Conservation (phyloP, 805 yeast species). For the Saturnispora ahearnii region DNA sequence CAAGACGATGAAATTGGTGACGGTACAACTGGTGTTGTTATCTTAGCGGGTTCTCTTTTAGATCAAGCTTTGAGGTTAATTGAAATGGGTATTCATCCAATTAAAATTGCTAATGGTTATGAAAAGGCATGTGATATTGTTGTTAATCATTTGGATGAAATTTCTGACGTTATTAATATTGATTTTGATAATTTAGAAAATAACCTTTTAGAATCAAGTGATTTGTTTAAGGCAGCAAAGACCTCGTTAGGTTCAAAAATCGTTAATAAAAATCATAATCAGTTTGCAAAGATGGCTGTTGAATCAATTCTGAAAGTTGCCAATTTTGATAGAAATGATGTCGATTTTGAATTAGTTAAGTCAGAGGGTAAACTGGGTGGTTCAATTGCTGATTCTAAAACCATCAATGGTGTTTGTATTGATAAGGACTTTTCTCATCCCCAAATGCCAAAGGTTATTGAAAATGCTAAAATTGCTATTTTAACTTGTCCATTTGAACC, state of each 20-base stretch:
- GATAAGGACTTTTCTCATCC: slow-evolving; percentile 98
- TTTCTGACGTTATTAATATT: slow-evolving; percentile 35
- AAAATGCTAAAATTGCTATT: slow-evolving; percentile 83
- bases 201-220: slow-evolving; percentile 31
- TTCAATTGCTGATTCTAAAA: slow-evolving; percentile 70
- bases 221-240: slow-evolving; percentile 82
- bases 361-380: slow-evolving; percentile 97
- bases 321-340: slow-evolving; percentile 86
- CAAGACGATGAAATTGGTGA: slow-evolving; percentile 99
- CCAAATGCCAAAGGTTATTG: slow-evolving; percentile 83
- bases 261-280: slow-evolving; percentile 87
- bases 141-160: slow-evolving; percentile 58
- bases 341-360: slow-evolving; percentile 92
- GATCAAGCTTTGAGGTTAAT: slow-evolving; percentile 93
- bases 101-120: slow-evolving; percentile 92
- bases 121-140: slow-evolving; percentile 96
- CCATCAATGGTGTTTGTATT: slow-evolving; percentile 84
- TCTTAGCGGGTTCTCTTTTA: slow-evolving; percentile 84
- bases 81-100: slow-evolving; percentile 96
- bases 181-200: slow-evolving; percentile 24
- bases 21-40: slow-evolving; percentile 98
- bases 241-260: slow-evolving; percentile 94
- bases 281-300: slow-evolving; percentile 94
- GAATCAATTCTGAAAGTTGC: slow-evolving; percentile 91
- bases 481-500: slow-evolving; percentile 99